Evolutionary conservation across 805 yeast species (phyloP), one percentile per base, ranked within the genome.

Genomic region (Schwanniomyces pseudopolymorphus): DNA sequence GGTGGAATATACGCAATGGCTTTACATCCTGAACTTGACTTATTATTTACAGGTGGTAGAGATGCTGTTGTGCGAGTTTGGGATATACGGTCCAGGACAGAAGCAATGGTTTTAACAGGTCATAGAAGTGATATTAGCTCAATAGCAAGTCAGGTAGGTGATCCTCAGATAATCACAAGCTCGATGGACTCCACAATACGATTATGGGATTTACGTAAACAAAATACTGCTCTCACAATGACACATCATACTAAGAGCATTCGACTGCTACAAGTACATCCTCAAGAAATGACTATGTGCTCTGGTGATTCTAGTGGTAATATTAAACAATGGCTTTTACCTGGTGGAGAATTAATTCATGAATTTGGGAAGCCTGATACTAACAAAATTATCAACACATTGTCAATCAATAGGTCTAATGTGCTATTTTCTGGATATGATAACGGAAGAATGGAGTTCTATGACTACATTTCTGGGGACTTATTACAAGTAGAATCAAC

Each of bases 171-270:
- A 2, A 69, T 92, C 5, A 79, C 96, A 19, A 81, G 89, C 17
- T 86, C 96, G 0, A 83, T 82, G 77, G 99, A 94, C 63, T 75
- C 86, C 0, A 89, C 97, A 0, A 79, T 94, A 3, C 71, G 90
- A 49, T 69, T 91, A n/a, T 94, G 97, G 96, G 98, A 94, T 64
- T 60, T 89, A 24, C 80, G 86, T 3, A 89, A 90, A 17, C 96
- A 92, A 5, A 81, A 81, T 53, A 78, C 91, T 1, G 74, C 72
- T 50, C 72, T 86, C 11, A 81, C 88, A 0, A 62, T 95, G 24
- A 90, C 98, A 0, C 95, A 89, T 51, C 99, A 92, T 65, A 75
- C 84, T 37, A 87, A 88, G 59, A 77, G 91, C 21, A 86, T 94
- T 1, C 77, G 98, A 56, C 84, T 86, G 47, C 67, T 94, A 55